Percentiles rank a stretch among this genome's conserved stretches.
These are phyloP conservation scores for Calophaca sinica DNA, from an alignment of 306 rosid genomes.

Conservation along the genomic window DNA sequence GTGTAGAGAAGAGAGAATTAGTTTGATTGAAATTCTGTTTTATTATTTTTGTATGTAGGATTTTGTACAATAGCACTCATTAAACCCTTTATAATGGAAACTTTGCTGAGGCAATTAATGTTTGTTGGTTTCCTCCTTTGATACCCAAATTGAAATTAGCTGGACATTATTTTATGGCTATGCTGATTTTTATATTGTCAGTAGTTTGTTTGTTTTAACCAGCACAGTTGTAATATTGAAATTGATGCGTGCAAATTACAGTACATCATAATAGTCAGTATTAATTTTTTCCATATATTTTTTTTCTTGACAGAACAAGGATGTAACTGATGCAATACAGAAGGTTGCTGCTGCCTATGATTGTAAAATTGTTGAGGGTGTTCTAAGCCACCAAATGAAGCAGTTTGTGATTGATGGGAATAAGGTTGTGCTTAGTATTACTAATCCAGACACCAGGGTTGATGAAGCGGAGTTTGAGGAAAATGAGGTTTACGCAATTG, in stretches of 20 bases:
- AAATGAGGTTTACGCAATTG: conserved; percentile 93
- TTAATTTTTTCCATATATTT: neutral
- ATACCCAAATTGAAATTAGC: conserved; percentile 23
- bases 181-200: neutral
- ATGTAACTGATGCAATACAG: conserved; percentile 92
- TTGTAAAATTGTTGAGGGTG: conserved; percentile 97
- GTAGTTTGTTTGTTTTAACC: conserved; percentile 10
- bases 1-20: neutral
- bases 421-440: conserved; percentile 83
- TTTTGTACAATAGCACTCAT: neutral
- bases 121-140: conserved; percentile 53
- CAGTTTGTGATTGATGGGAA: conserved; percentile 99
- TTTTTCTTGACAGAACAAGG: conserved; percentile 75
- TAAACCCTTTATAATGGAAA: conserved; percentile 42
- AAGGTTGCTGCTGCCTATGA: conserved; percentile 96
- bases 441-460: conserved; percentile 88
- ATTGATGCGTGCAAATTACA: neutral
- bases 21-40: neutral
- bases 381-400: conserved; percentile 99
- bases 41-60: neutral
- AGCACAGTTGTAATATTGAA: neutral
- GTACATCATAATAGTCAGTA: no score
- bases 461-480: conserved; percentile 97
- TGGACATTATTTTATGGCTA: neutral
- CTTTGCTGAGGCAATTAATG: conserved; percentile 55